These are phyloP conservation scores for Boletus tylopilopsis DNA, from an alignment of 768 basidiomycete species.

Conservation along the genomic window DNA sequence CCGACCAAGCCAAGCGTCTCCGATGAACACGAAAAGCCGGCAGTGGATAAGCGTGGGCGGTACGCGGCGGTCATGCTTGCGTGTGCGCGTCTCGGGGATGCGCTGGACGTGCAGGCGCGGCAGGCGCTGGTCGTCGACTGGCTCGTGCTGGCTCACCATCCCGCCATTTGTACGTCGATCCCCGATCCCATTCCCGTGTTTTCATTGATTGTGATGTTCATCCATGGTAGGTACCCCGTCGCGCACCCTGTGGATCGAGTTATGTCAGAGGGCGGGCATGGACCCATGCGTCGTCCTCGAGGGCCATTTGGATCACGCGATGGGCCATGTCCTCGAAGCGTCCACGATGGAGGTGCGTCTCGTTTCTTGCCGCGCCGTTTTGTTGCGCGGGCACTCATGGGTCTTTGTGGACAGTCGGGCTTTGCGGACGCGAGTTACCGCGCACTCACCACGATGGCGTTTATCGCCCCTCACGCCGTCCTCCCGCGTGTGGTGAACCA, in stretches of 20 bases:
- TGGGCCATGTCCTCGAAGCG: constrained; percentile 48
- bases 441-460: constrained; percentile 72
- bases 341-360: constrained; percentile 42
- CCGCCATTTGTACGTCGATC: constrained; percentile 46
- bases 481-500: constrained; percentile 71
- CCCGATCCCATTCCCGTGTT: not conserved
- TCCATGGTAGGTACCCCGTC: constrained; percentile 18
- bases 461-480: constrained; percentile 68
- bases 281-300: constrained; percentile 66
- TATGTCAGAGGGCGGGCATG: constrained; percentile 62
- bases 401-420: constrained; percentile 19
- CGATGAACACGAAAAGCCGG: constrained; percentile 38
- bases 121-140: constrained; percentile 51
- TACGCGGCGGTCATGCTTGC: constrained; percentile 53
- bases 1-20: not conserved
- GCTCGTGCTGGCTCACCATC: constrained; percentile 73
- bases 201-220: not conserved
- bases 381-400: not conserved
- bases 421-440: constrained; percentile 68
- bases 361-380: not conserved
- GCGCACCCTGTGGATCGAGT: constrained; percentile 63
- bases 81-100: constrained; percentile 40
- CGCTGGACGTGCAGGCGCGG: constrained; percentile 35
- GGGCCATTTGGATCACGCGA: constrained; percentile 44
- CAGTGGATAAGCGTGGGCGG: constrained; percentile 48